Evolutionary conservation across 305 asterid genomes (phyloP).

Genomic region (Rubia tinctorum): DNA sequence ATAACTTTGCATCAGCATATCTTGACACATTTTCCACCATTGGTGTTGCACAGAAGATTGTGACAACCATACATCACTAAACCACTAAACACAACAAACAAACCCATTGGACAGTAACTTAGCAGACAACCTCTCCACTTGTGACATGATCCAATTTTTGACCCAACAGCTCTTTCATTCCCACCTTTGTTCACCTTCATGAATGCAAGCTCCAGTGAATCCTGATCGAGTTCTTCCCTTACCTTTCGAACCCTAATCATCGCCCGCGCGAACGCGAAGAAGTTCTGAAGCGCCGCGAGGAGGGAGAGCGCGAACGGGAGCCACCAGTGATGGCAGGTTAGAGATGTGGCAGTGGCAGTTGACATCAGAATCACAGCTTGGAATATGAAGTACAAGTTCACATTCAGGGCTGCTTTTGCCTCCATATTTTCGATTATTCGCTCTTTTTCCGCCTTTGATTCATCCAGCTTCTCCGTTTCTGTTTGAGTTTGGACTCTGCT

Average conservation of each 20-base stretch:
- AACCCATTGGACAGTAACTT: constrained; percentile 18
- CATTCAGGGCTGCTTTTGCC: constrained; percentile 37
- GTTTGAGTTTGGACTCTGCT: constrained; percentile 21
- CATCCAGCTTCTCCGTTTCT: constrained; percentile 29
- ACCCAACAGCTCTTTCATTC: constrained; percentile 19
- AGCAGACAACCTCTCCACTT: constrained; percentile 29
- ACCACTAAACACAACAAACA: constrained; percentile 36
- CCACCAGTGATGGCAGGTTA: constrained; percentile 46
- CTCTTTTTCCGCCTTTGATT: constrained; percentile 34
- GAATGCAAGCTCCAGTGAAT: constrained; percentile 26
- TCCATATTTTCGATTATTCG: constrained; percentile 32
- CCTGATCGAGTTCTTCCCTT: constrained; percentile 44
- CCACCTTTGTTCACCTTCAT: constrained; percentile 23
- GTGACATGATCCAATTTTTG: constrained; percentile 16
- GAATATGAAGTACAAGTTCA: constrained; percentile 44
- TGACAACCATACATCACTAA: constrained; percentile 41
- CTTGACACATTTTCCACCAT: constrained; percentile 36
- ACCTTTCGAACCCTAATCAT: constrained; percentile 24
- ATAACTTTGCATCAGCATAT: constrained; percentile 18
- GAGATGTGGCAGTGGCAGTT: constrained; percentile 24
- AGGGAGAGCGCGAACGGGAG: constrained; percentile 39
- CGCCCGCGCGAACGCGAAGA: constrained; percentile 19
- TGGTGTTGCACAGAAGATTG: constrained; percentile 33
- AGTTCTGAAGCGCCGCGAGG: constrained; percentile 35
- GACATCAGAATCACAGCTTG: constrained; percentile 47